These are phyloP conservation scores for Agrocybe praecox DNA, from an alignment of 768 basidiomycete genomes.

Conservation along the genomic window DNA sequence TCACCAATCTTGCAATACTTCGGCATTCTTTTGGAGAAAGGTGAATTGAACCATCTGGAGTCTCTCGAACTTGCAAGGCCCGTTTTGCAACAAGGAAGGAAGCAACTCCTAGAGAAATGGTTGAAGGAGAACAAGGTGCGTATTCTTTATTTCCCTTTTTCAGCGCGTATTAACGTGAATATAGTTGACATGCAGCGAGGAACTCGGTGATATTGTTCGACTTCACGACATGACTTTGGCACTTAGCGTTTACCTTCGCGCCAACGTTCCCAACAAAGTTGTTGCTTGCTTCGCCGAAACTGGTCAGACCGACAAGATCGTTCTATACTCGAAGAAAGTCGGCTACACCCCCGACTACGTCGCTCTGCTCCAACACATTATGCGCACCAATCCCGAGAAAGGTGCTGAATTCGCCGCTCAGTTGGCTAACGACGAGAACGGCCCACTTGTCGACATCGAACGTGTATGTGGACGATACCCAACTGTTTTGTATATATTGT, in stretches of 20 bases:
- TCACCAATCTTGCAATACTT: conserved; percentile 99
- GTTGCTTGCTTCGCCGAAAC: conserved; percentile 99
- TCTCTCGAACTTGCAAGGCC: conserved; percentile 95
- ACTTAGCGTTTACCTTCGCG: conserved; percentile 94
- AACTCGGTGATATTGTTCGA: conserved; percentile 96
- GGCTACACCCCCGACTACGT: conserved; percentile 93
- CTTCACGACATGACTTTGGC: conserved; percentile 96
- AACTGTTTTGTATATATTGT: neutral
- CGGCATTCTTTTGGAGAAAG: conserved; percentile 97
- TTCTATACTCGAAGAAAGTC: conserved; percentile 97
- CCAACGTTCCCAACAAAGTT: conserved; percentile 98
- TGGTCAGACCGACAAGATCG: conserved; percentile 97
- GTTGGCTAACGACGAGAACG: conserved; percentile 90
- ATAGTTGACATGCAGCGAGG: conserved; percentile 96
- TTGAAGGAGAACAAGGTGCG: conserved; percentile 97
- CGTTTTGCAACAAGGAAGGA: conserved; percentile 93
- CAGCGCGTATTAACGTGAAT: neutral
- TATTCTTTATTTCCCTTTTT: neutral
- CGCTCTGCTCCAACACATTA: conserved; percentile 90
- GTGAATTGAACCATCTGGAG: conserved; percentile 95
- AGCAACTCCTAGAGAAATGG: conserved; percentile 98
- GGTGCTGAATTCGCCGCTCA: conserved; percentile 97
- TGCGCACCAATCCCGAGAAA: conserved; percentile 95
- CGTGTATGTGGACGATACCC: conserved; percentile 49
- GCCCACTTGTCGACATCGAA: conserved; percentile 92